Evolutionary conservation across 305 asterid species (phyloP).

Genomic region (Solanum hybrid): DNA sequence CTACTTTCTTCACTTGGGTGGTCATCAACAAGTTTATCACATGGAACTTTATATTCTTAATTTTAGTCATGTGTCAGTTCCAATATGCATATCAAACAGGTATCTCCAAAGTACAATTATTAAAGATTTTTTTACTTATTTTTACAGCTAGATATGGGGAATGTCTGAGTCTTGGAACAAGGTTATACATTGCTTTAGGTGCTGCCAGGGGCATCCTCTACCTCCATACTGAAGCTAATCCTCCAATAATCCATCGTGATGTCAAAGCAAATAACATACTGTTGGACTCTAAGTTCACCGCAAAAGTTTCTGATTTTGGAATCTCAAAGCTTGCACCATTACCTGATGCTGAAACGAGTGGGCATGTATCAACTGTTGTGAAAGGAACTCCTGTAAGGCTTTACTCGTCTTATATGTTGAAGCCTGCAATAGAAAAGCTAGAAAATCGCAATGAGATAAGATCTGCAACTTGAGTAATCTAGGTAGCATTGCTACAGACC

Average conservation of each 20-base stretch:
- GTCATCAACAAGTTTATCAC: neutral
- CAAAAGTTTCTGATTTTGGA: slow-evolving; percentile 94
- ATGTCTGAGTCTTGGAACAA: slow-evolving; percentile 50
- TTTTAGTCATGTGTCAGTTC: neutral
- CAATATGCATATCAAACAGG: neutral
- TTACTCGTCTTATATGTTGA: neutral
- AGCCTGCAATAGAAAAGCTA: neutral
- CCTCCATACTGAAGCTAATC: slow-evolving; percentile 93
- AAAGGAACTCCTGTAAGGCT: slow-evolving; percentile 84
- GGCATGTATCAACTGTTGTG: slow-evolving; percentile 59
- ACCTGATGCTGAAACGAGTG: slow-evolving; percentile 54
- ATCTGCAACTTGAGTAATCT: neutral
- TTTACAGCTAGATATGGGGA: slow-evolving; percentile 49
- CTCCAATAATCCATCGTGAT: slow-evolving; percentile 95
- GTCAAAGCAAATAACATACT: slow-evolving; percentile 84
- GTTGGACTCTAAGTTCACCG: slow-evolving; percentile 60
- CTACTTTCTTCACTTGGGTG: neutral
- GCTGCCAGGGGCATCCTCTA: slow-evolving; percentile 85
- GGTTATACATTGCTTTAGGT: slow-evolving; percentile 62
- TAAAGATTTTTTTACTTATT: neutral
- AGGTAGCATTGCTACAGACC: neutral
- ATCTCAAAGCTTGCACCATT: slow-evolving; percentile 77
- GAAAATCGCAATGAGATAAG: neutral
- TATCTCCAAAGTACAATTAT: neutral
- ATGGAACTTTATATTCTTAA: neutral